Percentiles rank a stretch among this genome's conserved stretches.
phyloP scores from a whole-genome alignment of 2,329 filamentous ascomycete species.

The Aspergillus udagawae region DNA sequence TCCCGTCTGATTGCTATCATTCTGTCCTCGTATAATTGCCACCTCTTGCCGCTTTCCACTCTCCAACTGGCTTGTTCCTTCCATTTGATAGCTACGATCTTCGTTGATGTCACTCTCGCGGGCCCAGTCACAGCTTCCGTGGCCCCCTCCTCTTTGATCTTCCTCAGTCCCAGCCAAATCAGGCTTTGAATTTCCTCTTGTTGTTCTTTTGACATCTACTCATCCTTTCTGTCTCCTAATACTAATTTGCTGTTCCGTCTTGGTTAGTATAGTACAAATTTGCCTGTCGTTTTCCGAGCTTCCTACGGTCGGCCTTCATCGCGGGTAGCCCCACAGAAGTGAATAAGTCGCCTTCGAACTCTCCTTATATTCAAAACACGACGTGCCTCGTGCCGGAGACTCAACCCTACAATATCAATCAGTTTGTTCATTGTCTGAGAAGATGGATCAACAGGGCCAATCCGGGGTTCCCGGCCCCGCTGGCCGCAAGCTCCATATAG shows the following conservation, averaged over 20 bases:
- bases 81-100: slow-evolving; percentile 10
- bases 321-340: slow-evolving; percentile 22
- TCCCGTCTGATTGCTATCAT: background rate
- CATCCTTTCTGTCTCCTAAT: slow-evolving; percentile 4
- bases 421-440: slow-evolving; percentile 18
- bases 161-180: background rate
- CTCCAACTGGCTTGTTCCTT: background rate
- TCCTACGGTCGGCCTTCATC: slow-evolving; percentile 25
- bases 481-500: slow-evolving; percentile 92
- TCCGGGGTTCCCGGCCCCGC: slow-evolving; percentile 61
- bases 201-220: no score
- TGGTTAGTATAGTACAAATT: slow-evolving; percentile 9
- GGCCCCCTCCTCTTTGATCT: slow-evolving; percentile 7
- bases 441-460: slow-evolving; percentile 65
- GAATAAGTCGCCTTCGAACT: slow-evolving; percentile 21
- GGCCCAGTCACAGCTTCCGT: slow-evolving; percentile 21
- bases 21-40: background rate
- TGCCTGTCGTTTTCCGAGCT: slow-evolving; percentile 21
- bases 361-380: slow-evolving; percentile 19
- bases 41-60: slow-evolving; percentile 4
- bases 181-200: background rate
- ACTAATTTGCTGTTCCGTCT: background rate
- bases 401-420: slow-evolving; percentile 4
- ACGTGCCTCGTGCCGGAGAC: slow-evolving; percentile 5
- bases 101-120: slow-evolving; percentile 10